Percentiles rank a stretch among this genome's conserved stretches.
These are phyloP conservation scores for Boehmeria nivea DNA, from an alignment of 306 rosid genomes.

Conservation along the genomic window DNA sequence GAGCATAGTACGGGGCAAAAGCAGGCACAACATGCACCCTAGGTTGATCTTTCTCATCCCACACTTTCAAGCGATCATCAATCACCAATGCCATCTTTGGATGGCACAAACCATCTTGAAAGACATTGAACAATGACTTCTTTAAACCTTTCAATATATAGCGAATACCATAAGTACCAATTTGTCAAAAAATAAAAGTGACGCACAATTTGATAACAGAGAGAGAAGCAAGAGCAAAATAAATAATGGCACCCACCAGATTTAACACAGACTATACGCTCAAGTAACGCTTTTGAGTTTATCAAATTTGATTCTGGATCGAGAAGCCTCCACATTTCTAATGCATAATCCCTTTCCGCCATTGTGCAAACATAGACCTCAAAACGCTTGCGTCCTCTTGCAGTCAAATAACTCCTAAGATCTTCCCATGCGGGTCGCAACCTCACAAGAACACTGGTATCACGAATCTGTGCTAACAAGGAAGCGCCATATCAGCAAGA, in stretches of 20 bases:
- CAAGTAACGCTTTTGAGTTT: conserved; percentile 69
- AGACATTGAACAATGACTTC: conserved; percentile 91
- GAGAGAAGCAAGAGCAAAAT: background rate
- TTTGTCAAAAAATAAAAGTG: conserved; percentile 7
- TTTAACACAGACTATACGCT: conserved; percentile 94
- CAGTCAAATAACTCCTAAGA: conserved; percentile 92
- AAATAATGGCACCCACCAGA: conserved; percentile 54
- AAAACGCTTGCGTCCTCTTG: conserved; percentile 99
- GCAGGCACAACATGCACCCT: conserved; percentile 99
- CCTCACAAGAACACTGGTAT: conserved; percentile 99
- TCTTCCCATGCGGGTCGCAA: conserved; percentile 99
- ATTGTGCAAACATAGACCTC: conserved; percentile 99
- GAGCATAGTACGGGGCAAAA: conserved; percentile 96
- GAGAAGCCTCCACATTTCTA: conserved; percentile 99
- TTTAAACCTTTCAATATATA: conserved; percentile 54
- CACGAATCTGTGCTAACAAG: conserved; percentile 65
- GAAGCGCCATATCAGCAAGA: too few species aligned
- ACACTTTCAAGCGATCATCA: conserved; percentile 98
- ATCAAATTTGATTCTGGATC: conserved; percentile 97
- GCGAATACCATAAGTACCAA: conserved; percentile 9
- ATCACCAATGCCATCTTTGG: conserved; percentile 95
- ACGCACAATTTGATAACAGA: too few species aligned
- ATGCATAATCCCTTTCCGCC: conserved; percentile 99
- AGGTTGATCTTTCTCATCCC: conserved; percentile 98
- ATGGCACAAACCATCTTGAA: conserved; percentile 82